phyloP scores from a whole-genome alignment of 441 rosid species.

The Pelargonium cotyledonis region DNA sequence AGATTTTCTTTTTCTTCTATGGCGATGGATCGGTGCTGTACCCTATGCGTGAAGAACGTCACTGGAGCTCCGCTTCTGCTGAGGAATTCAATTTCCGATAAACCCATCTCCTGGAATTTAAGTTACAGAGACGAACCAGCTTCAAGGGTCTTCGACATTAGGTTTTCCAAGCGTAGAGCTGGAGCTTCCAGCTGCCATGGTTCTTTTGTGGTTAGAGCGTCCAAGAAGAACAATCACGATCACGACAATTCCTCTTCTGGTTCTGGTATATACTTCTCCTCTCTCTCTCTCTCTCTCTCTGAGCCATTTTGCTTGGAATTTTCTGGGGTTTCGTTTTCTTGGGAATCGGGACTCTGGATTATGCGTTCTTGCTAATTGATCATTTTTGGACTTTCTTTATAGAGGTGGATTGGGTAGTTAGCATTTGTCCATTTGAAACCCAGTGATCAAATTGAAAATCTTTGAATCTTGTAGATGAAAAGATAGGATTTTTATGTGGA shows the following conservation, averaged over 20 bases:
- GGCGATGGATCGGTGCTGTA: slow-evolving; percentile 50
- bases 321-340: not conserved
- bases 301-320: not conserved
- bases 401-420: not conserved
- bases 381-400: slow-evolving; percentile 2
- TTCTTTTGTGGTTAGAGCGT: slow-evolving; percentile 44
- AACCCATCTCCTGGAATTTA: slow-evolving; percentile 26
- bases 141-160: slow-evolving; percentile 33
- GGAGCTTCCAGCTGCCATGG: slow-evolving; percentile 28
- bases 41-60: slow-evolving; percentile 46
- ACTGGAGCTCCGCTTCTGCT: slow-evolving; percentile 31
- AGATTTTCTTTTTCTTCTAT: slow-evolving; percentile 7
- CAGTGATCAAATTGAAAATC: not conserved
- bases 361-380: not conserved
- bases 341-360: not conserved
- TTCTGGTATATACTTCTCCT: slow-evolving; percentile 30
- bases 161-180: slow-evolving; percentile 25
- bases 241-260: slow-evolving; percentile 41
- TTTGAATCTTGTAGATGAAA: not conserved
- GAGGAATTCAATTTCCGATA: slow-evolving; percentile 31
- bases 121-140: slow-evolving; percentile 23
- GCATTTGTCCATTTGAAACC: not conserved
- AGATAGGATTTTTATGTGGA: not conserved
- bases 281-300: not conserved
- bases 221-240: slow-evolving; percentile 48